Evolutionary conservation across 768 basidiomycete genomes (phyloP), one percentile per base, ranked within the genome.

Genomic region (Pleurotus eryngii): DNA sequence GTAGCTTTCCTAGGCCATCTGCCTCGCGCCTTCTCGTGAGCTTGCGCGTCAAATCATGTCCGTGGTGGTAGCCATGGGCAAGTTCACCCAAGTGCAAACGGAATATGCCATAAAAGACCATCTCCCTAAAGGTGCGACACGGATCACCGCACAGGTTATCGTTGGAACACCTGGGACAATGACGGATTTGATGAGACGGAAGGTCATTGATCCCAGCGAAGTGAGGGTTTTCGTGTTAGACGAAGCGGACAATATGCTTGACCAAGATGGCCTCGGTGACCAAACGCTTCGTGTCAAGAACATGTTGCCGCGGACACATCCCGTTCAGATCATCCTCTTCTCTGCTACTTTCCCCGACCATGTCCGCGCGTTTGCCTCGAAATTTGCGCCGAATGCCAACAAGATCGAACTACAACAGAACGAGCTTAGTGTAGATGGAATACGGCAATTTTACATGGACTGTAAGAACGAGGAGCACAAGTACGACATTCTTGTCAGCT

Each of bases 231-330:
- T 98, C 57, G 96, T 98, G 3, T 78, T 98, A 6, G 97, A 99
- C 67, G 97, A 99, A 73, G 97, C 97, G 39, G 97, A 99, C 73
- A 97, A 98, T 73, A 98, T 98, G 96, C 77, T 99, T 63, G 95
- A 95, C 68, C 86, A 93, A 66, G 92, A 95, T 69, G 90, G 92
- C 17, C 75, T 98, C 50, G 93, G 95, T 9, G 96, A 98, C 61
- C 95, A 98, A 72, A 95, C 92, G 0, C 74, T 96, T 46, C 81
- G 87, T 53, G 92, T 98, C 46, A 98, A 97, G 74, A 96, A 95
- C 68, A 76, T 85, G 70, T 79, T 88, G 22, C 83, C 84, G 18
- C 78, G 79, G 15, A 65, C 57, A 26, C 72, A 72, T 26, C 76
- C 74, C 59, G 75, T 82, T 20, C 97, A 98, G 68, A 94, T 94